Evolutionary conservation across 306 rosid genomes (phyloP).

Genomic region (Quercus wislizeni): DNA sequence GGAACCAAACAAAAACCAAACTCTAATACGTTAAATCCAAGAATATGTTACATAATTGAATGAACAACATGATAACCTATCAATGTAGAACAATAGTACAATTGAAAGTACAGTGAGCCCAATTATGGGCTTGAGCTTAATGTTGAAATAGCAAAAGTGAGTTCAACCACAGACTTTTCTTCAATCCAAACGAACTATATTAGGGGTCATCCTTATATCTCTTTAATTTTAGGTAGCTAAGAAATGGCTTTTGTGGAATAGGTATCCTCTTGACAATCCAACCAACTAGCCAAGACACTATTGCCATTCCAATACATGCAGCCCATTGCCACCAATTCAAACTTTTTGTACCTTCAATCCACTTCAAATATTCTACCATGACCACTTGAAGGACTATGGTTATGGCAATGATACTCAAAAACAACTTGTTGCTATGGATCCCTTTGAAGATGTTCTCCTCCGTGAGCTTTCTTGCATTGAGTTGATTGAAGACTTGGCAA

Average conservation of each 20-base stretch:
- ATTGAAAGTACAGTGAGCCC: too few relatives aligned
- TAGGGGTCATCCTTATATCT: too few relatives aligned
- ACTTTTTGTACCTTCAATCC: slow-evolving; percentile 13
- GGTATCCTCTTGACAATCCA: slow-evolving; percentile 8
- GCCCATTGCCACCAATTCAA: slow-evolving; percentile 20
- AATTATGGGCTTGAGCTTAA: too few relatives aligned
- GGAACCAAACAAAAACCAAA: background rate
- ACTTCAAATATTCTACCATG: slow-evolving; percentile 18
- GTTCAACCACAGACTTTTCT: too few relatives aligned
- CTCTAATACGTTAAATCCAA: too few relatives aligned
- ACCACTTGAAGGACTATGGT: slow-evolving; percentile 15
- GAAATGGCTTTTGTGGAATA: background rate
- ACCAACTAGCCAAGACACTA: slow-evolving; percentile 14
- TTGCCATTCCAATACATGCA: background rate
- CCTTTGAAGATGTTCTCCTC: slow-evolving; percentile 17
- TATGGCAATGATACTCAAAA: slow-evolving; percentile 9
- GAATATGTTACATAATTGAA: too few relatives aligned
- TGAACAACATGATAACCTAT: too few relatives aligned
- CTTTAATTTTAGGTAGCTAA: background rate
- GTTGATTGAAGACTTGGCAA: slow-evolving; percentile 16
- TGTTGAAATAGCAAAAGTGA: too few relatives aligned
- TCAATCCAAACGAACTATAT: too few relatives aligned
- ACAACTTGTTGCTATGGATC: slow-evolving; percentile 9
- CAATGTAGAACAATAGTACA: too few relatives aligned
- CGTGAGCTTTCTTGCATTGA: slow-evolving; percentile 17